A percentile compares a stretch with the other conserved stretches of the same genome.
These are phyloP conservation scores for Hamamelis virginiana DNA, from an alignment of 164 flowering plant species.

Conservation along the genomic window DNA sequence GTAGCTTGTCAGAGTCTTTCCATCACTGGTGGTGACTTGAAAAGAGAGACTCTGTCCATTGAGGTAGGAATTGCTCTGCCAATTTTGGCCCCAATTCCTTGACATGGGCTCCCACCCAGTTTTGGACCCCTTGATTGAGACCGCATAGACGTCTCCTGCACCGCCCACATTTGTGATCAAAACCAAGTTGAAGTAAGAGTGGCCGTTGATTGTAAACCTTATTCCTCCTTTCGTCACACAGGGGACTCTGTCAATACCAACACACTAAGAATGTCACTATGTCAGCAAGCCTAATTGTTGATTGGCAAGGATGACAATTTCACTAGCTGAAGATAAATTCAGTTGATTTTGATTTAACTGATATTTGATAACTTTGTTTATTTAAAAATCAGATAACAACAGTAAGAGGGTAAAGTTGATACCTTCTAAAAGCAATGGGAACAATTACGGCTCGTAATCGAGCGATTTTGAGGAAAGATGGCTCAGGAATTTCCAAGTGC, in stretches of 20 bases:
- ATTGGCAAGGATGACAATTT: too few relatives aligned
- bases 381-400: too few relatives aligned
- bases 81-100: constrained; percentile 54
- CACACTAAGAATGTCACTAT: too few relatives aligned
- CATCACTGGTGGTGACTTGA: constrained; percentile 51
- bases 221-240: constrained; percentile 52
- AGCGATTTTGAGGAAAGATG: constrained; percentile 44
- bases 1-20: constrained; percentile 38
- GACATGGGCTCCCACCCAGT: constrained; percentile 54
- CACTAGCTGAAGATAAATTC: too few relatives aligned
- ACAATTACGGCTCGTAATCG: constrained; percentile 46
- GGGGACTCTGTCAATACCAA: constrained; percentile 31
- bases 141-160: constrained; percentile 47
- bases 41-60: constrained; percentile 53
- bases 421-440: constrained; percentile 48
- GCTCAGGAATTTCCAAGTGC: constrained; percentile 50
- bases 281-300: background rate
- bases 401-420: background rate
- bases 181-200: constrained; percentile 53
- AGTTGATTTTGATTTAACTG: background rate
- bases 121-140: constrained; percentile 48
- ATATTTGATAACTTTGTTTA: too few relatives aligned
- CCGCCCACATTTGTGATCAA: constrained; percentile 47
- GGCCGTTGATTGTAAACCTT: constrained; percentile 49
- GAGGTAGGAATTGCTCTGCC: constrained; percentile 50